phyloP scores from a whole-genome alignment of 768 basidiomycete species.

The button mushroom (Agaricus bisporus) region DNA sequence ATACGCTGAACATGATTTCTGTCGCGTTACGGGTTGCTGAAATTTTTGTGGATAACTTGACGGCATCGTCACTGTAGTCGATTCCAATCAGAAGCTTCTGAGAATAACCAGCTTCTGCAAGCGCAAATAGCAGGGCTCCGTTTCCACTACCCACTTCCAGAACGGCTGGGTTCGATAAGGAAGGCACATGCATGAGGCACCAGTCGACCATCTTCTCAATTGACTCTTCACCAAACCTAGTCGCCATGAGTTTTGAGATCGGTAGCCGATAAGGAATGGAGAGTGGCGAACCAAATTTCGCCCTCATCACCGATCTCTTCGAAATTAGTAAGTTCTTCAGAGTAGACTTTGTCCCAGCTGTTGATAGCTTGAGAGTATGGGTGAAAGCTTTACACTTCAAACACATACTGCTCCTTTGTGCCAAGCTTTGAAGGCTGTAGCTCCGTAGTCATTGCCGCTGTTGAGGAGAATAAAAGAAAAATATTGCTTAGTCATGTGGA shows the following conservation, averaged over 20 bases:
- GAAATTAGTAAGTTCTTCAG: slow-evolving; percentile 65
- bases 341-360: slow-evolving; percentile 79
- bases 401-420: slow-evolving; percentile 68
- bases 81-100: slow-evolving; percentile 50
- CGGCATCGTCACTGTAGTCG: slow-evolving; percentile 73
- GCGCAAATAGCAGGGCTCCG: slow-evolving; percentile 67
- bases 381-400: not conserved
- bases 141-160: slow-evolving; percentile 82
- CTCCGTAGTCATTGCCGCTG: slow-evolving; percentile 23
- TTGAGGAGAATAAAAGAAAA: slow-evolving; percentile 11
- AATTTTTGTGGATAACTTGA: slow-evolving; percentile 55
- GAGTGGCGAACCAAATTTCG: slow-evolving; percentile 62
- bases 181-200: slow-evolving; percentile 50
- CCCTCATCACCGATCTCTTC: slow-evolving; percentile 78
- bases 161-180: slow-evolving; percentile 39
- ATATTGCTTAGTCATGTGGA: slow-evolving; percentile 26
- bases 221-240: slow-evolving; percentile 75
- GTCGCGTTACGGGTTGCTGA: slow-evolving; percentile 36
- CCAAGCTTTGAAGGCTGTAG: slow-evolving; percentile 72
- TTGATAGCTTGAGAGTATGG: slow-evolving; percentile 3
- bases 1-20: slow-evolving; percentile 47
- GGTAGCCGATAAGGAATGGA: not conserved
- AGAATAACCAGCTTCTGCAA: slow-evolving; percentile 62
- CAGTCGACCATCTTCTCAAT: slow-evolving; percentile 79
- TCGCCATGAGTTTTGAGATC: not conserved